These are phyloP conservation scores for Candida hungchunana DNA, from an alignment of 805 yeast species.

Conservation along the genomic window DNA sequence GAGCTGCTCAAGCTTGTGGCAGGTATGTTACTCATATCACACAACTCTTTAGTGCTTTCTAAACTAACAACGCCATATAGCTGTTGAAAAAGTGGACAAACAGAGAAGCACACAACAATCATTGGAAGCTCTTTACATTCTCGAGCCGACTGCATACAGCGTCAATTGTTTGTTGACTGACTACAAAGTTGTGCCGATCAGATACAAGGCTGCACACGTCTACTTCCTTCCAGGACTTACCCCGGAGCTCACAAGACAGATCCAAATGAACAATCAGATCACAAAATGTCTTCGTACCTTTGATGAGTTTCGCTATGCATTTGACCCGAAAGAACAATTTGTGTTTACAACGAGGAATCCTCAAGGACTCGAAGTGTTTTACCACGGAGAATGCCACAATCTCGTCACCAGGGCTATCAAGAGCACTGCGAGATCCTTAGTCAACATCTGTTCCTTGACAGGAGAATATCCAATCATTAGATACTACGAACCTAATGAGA, in stretches of 20 bases:
- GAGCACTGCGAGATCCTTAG: conserved; percentile 58
- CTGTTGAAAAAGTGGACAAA: conserved; percentile 61
- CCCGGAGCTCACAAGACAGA: conserved; percentile 25
- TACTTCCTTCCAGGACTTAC: conserved; percentile 63
- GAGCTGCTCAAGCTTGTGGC: conserved; percentile 46
- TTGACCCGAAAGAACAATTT: conserved; percentile 64
- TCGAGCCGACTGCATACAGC: conserved; percentile 64
- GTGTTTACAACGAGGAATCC: conserved; percentile 65
- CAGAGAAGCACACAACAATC: conserved; percentile 56
- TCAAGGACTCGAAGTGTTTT: conserved; percentile 67
- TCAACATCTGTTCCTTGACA: conserved; percentile 68
- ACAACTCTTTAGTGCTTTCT: neutral
- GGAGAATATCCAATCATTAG: conserved; percentile 89
- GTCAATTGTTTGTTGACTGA: conserved; percentile 79
- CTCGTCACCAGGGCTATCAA: conserved; percentile 56
- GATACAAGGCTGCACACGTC: conserved; percentile 72
- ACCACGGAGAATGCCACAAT: conserved; percentile 58
- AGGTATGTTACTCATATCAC: conserved; percentile 4
- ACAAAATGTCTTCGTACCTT: conserved; percentile 29
- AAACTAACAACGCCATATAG: conserved; percentile 30
- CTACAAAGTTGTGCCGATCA: conserved; percentile 54
- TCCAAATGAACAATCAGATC: conserved; percentile 29
- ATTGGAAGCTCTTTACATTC: conserved; percentile 75
- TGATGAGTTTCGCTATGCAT: conserved; percentile 42
- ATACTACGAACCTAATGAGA: conserved; percentile 53